Conservation (phyloP, 2,329 filamentous ascomycete genomes). For the Trichoderma citrinoviride region DNA sequence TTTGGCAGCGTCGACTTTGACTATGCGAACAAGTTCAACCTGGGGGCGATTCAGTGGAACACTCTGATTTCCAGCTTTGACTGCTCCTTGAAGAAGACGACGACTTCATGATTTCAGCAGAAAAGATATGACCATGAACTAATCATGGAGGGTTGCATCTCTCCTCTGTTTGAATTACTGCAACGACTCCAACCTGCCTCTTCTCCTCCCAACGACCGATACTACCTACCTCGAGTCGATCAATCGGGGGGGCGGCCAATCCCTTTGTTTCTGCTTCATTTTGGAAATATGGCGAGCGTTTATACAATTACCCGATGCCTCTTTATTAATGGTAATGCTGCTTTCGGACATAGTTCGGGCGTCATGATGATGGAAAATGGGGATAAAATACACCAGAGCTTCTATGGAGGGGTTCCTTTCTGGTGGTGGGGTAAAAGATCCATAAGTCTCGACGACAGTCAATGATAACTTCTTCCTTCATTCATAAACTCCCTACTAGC, state of each 20-base stretch:
- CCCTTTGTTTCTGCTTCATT: background rate
- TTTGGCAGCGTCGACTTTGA: constrained; percentile 47
- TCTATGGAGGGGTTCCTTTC: constrained; percentile 2
- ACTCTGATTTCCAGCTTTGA: constrained; percentile 38
- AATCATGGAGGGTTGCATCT: too few species aligned
- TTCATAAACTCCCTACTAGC: too few species aligned
- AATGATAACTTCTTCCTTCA: background rate
- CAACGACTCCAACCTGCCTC: too few species aligned
- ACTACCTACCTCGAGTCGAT: too few species aligned
- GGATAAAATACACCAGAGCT: background rate
- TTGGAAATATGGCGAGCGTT: constrained; percentile 5
- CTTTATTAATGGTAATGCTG: background rate
- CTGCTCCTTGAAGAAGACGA: constrained; percentile 25
- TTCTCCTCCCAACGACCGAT: too few species aligned
- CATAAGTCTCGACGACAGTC: background rate
- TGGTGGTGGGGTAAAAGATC: constrained; percentile 9
- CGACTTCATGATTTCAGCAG: background rate
- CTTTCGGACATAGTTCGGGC: constrained; percentile 20
- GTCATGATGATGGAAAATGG: constrained; percentile 16
- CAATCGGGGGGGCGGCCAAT: too few species aligned
- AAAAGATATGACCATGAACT: background rate
- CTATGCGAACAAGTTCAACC: constrained; percentile 47
- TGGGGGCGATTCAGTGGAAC: constrained; percentile 47
- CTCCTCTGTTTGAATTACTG: too few species aligned
- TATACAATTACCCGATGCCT: constrained; percentile 17